A percentile compares a stretch with the other conserved stretches of the same genome.
Conservation (phyloP, 2,329 filamentous ascomycete species). For the Calonectria fujianensis region DNA sequence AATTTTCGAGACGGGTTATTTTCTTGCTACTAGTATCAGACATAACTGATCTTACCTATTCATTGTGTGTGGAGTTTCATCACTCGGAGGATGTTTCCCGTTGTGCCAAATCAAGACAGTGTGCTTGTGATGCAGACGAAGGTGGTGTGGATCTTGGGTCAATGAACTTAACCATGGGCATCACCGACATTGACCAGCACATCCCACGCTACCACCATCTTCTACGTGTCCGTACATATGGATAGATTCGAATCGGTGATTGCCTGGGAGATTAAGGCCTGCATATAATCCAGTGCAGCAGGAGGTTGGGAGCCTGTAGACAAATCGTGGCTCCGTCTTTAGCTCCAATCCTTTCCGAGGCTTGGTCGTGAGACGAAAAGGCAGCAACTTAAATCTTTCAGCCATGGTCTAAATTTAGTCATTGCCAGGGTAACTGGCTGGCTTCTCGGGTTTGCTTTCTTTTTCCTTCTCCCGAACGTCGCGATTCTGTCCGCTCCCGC, state of each 20-base stretch:
- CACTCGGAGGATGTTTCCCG: neutral
- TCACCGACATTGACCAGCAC: constrained; percentile 7
- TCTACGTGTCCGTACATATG: neutral
- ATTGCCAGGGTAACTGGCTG: neutral
- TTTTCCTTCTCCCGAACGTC: neutral
- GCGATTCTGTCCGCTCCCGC: neutral
- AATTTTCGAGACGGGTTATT: neutral
- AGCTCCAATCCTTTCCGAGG: constrained; percentile 13
- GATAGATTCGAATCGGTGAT: neutral
- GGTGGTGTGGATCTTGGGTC: constrained; percentile 20
- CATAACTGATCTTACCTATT: neutral
- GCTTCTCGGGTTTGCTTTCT: neutral
- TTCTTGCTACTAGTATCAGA: neutral
- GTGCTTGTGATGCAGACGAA: neutral
- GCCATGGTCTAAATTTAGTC: neutral
- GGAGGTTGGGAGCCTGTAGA: constrained; percentile 10
- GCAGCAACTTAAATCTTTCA: neutral
- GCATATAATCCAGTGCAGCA: neutral
- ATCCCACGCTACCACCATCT: neutral
- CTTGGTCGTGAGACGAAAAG: constrained; percentile 16
- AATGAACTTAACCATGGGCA: constrained; percentile 21
- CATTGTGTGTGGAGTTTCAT: neutral
- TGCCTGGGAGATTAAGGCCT: constrained; percentile 1
- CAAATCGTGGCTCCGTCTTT: neutral
- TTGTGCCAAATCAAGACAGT: neutral